phyloP scores from a whole-genome alignment of 2,329 filamentous ascomycete genomes.

The Blumeriella jaapii region DNA sequence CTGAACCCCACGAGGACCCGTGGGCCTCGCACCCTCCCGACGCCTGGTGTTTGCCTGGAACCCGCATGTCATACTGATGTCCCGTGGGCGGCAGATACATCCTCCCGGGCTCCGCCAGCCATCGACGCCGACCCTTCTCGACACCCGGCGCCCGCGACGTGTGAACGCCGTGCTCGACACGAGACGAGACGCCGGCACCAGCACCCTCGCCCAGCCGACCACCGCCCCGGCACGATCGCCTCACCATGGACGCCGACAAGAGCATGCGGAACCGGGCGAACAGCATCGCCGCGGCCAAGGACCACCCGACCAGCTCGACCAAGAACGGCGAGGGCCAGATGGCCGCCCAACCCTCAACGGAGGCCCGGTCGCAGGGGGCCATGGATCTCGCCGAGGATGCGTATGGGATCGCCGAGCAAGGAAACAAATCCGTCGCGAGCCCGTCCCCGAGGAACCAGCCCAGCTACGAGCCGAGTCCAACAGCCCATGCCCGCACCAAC shows the following conservation, averaged over 20 bases:
- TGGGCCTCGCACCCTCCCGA: too few relatives aligned
- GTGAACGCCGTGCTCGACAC: slow-evolving; percentile 7
- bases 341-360: slow-evolving; percentile 9
- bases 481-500: background rate
- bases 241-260: slow-evolving; percentile 21
- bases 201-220: too few relatives aligned
- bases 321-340: slow-evolving; percentile 16
- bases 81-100: slow-evolving; percentile 16
- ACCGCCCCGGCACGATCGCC: too few relatives aligned
- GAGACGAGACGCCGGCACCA: too few relatives aligned
- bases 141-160: too few relatives aligned
- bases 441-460: slow-evolving; percentile 13
- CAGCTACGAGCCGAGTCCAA: slow-evolving; percentile 7
- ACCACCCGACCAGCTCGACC: slow-evolving; percentile 14
- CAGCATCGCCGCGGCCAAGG: slow-evolving; percentile 20
- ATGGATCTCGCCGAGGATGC: slow-evolving; percentile 15
- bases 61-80: slow-evolving; percentile 14
- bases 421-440: slow-evolving; percentile 13
- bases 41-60: slow-evolving; percentile 16
- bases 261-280: slow-evolving; percentile 19
- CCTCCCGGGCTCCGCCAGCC: too few relatives aligned
- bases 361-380: slow-evolving; percentile 11
- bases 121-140: too few relatives aligned
- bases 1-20: slow-evolving; percentile 19
- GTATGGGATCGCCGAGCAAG: slow-evolving; percentile 16